A percentile compares a stretch with the other conserved stretches of the same genome.
Conservation (phyloP, 1,284 basidiomycete species). For the Boletellus sp. region DNA sequence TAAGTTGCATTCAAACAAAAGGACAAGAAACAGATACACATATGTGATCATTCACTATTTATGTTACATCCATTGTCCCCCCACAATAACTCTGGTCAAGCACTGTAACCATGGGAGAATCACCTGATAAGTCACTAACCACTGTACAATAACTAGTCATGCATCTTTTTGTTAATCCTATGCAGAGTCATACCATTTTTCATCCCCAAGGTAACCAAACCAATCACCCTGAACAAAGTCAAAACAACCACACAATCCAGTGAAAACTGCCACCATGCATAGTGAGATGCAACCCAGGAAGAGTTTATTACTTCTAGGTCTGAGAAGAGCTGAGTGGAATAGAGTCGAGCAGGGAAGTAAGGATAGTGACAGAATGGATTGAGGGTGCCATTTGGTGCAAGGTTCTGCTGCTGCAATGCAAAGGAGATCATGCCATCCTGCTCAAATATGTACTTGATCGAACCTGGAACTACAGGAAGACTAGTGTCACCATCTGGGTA, state of each 20-base stretch:
- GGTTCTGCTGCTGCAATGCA: not conserved
- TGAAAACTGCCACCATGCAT: not conserved
- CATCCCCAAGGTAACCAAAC: not conserved
- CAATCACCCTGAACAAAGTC: not conserved
- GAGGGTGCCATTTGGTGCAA: not conserved
- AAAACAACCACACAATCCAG: not conserved
- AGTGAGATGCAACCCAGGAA: not conserved
- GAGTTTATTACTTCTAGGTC: not conserved
- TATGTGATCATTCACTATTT: too few relatives aligned
- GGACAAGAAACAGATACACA: too few relatives aligned
- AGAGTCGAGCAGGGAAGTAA: not conserved
- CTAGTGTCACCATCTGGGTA: not conserved
- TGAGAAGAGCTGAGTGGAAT: not conserved
- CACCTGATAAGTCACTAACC: too few relatives aligned
- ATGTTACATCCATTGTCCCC: too few relatives aligned
- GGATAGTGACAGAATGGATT: not conserved
- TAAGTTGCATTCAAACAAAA: too few relatives aligned
- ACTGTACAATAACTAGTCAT: too few relatives aligned
- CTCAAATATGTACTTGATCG: slow-evolving; percentile 10
- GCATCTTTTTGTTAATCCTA: too few relatives aligned
- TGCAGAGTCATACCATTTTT: too few relatives aligned
- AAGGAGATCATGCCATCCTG: slow-evolving; percentile 2
- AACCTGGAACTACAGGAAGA: not conserved
- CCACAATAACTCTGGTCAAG: too few relatives aligned
- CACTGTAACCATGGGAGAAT: too few relatives aligned